phyloP scores from a whole-genome alignment of 495 filamentous ascomycete species.

The Durotheca rogersii region DNA sequence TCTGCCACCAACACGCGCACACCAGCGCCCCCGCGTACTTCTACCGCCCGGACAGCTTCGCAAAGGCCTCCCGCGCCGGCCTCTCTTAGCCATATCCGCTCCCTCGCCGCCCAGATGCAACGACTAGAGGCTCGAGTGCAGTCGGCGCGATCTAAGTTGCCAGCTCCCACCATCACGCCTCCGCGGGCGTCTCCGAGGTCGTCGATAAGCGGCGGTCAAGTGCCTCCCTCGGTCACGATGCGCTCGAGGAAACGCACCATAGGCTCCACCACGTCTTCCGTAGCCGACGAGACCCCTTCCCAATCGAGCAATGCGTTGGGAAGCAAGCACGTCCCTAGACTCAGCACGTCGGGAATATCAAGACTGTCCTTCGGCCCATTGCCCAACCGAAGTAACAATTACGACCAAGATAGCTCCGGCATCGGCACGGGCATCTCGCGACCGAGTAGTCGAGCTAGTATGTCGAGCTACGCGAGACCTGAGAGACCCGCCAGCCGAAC shows the following conservation, averaged over 20 bases:
- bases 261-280: conserved; percentile 61
- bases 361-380: conserved; percentile 55
- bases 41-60: conserved; percentile 39
- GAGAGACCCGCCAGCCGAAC: conserved; percentile 52
- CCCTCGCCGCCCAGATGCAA: conserved; percentile 94
- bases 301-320: conserved; percentile 40
- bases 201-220: conserved; percentile 54
- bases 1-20: conserved; percentile 39
- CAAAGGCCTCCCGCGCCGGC: conserved; percentile 70
- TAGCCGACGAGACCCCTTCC: conserved; percentile 41
- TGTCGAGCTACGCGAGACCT: conserved; percentile 53
- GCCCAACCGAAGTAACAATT: conserved; percentile 41
- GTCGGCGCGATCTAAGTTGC: conserved; percentile 88
- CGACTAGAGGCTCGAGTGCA: conserved; percentile 90
- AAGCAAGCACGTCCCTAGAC: conserved; percentile 52
- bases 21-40: conserved; percentile 30
- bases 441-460: conserved; percentile 62
- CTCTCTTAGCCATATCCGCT: conserved; percentile 89
- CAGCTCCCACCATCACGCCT: conserved; percentile 74
- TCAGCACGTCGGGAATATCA: conserved; percentile 55
- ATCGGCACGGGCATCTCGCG: conserved; percentile 47
- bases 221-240: conserved; percentile 76
- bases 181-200: conserved; percentile 75
- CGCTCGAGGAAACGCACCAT: conserved; percentile 69
- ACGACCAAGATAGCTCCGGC: conserved; percentile 41